Percentiles rank a stretch among this genome's conserved stretches.
Evolutionary conservation across 1,284 basidiomycete genomes (phyloP).

Genomic region (Ustilago tritici): DNA sequence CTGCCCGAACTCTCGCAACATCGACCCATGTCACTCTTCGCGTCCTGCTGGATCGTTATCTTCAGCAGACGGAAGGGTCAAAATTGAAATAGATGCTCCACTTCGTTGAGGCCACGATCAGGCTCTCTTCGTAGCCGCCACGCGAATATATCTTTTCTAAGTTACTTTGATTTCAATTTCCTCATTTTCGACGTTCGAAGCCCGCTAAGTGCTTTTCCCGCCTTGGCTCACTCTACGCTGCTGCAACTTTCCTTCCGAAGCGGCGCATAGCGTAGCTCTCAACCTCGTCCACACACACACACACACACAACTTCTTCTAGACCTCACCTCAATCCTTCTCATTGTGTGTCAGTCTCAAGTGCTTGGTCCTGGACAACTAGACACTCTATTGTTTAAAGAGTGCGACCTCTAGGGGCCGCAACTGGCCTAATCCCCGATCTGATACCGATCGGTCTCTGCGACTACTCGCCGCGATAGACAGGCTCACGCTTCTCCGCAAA

Average conservation of each 20-base stretch:
- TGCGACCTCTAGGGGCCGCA: not conserved
- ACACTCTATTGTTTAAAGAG: not conserved
- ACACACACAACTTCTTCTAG: not conserved
- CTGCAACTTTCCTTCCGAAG: slow-evolving; percentile 2
- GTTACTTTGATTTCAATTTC: not conserved
- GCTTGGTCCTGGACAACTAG: not conserved
- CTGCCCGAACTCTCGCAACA: too few species aligned
- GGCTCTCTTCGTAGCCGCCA: slow-evolving; percentile 3
- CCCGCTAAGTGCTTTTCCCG: slow-evolving; percentile 15
- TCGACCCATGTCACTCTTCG: too few species aligned
- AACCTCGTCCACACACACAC: not conserved
- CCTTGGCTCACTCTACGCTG: not conserved
- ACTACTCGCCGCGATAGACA: slow-evolving; percentile 81
- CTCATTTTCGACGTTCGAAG: slow-evolving; percentile 2
- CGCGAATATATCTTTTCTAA: not conserved
- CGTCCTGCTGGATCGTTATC: not conserved
- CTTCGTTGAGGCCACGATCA: too few species aligned
- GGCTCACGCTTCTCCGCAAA: slow-evolving; percentile 90
- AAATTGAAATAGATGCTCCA: too few species aligned
- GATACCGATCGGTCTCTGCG: not conserved
- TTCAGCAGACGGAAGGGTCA: not conserved
- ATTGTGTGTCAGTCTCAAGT: not conserved
- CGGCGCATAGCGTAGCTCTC: not conserved
- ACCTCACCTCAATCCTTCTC: not conserved
- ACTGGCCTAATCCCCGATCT: slow-evolving; percentile 41